Evolutionary conservation across 1,284 basidiomycete genomes (phyloP).

Genomic region (Apiotrichum mycotoxinovorans): DNA sequence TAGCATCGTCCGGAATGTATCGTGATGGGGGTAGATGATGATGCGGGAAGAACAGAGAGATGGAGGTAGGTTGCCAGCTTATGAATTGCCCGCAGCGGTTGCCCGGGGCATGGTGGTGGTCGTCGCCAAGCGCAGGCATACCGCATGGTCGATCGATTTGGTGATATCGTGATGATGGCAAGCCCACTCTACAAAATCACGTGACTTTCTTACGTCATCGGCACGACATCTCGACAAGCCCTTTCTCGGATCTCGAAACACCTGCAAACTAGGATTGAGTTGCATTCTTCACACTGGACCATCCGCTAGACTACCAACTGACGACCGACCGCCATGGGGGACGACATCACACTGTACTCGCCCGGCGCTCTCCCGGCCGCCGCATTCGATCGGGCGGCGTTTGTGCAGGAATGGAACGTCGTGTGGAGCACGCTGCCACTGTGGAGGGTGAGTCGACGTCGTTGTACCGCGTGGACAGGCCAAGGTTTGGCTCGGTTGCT

Average conservation of each 20-base stretch:
- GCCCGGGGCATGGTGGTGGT: too few species aligned
- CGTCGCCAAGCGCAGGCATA: too few species aligned
- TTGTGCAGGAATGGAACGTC: conserved; percentile 55
- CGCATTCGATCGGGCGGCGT: conserved; percentile 42
- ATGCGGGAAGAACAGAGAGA: background rate
- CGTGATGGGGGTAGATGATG: background rate
- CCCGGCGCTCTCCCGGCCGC: background rate
- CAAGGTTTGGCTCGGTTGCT: background rate
- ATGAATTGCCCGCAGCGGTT: background rate
- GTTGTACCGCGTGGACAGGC: too few species aligned
- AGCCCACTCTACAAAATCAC: too few species aligned
- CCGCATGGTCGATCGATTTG: too few species aligned
- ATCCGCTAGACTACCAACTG: background rate
- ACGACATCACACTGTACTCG: background rate
- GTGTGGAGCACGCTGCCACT: conserved; percentile 54
- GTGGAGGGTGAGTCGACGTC: conserved; percentile 53
- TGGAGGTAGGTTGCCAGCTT: background rate
- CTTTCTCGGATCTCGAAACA: background rate
- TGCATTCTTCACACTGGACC: too few species aligned
- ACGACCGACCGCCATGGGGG: background rate
- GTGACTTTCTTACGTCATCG: too few species aligned
- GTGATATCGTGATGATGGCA: too few species aligned
- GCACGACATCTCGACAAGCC: background rate
- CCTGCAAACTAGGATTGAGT: too few species aligned
- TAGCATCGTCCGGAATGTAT: background rate